phyloP scores from a whole-genome alignment of 345 rosid genomes.

The Kandelia obovata region DNA sequence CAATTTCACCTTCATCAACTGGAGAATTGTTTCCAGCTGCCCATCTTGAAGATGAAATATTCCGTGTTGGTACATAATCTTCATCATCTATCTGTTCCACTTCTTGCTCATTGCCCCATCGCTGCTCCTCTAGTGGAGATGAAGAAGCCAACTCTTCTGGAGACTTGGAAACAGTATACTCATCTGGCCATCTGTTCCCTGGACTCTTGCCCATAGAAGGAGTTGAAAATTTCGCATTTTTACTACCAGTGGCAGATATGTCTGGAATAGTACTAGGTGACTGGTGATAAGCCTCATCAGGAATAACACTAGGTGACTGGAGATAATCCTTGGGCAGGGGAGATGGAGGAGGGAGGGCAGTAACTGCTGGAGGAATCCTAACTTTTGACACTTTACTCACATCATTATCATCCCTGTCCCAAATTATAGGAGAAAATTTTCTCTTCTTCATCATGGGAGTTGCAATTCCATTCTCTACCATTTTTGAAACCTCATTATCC shows the following conservation, averaged over 20 bases:
- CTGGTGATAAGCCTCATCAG: conserved; percentile 37
- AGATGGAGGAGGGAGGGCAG: conserved; percentile 57
- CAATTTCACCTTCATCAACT: conserved; percentile 78
- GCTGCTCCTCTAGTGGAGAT: conserved; percentile 37
- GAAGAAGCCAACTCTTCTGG: conserved; percentile 33
- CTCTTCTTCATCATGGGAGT: conserved; percentile 63
- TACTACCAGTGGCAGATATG: conserved; percentile 35
- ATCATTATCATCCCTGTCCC: conserved; percentile 83
- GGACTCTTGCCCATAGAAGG: conserved; percentile 32
- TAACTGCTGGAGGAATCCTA: conserved; percentile 34
- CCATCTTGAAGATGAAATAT: conserved; percentile 97
- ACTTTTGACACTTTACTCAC: conserved; percentile 34
- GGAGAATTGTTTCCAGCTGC: conserved; percentile 87
- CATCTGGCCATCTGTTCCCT: conserved; percentile 25
- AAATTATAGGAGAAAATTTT: conserved; percentile 94
- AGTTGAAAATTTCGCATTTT: conserved; percentile 23
- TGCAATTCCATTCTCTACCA: conserved; percentile 44
- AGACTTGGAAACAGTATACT: conserved; percentile 29
- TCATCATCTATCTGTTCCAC: conserved; percentile 54
- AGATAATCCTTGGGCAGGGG: conserved; percentile 43
- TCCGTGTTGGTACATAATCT: conserved; percentile 68
- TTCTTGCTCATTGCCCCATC: conserved; percentile 37
- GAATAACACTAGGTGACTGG: conserved; percentile 41
- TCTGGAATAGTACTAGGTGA: conserved; percentile 38
- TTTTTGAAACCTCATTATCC: conserved; percentile 34